A percentile compares a stretch with the other conserved stretches of the same genome.
phyloP scores from a whole-genome alignment of 805 yeast genomes.

The Lipomyces kockii region DNA sequence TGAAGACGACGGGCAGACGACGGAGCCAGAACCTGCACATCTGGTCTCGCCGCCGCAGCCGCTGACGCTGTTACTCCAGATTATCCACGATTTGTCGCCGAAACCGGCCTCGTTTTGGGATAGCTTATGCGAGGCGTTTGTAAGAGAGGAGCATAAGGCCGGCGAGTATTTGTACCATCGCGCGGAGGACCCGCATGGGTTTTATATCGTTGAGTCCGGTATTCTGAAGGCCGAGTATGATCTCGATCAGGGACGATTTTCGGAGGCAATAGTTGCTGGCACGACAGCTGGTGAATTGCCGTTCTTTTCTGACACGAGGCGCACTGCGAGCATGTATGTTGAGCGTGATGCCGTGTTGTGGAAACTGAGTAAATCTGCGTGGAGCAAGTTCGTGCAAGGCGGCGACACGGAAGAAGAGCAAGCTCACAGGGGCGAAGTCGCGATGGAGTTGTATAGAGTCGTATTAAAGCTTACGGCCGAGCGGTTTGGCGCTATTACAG shows the following conservation, averaged over 20 bases:
- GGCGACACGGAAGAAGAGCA: constrained; percentile 18
- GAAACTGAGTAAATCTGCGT: constrained; percentile 58
- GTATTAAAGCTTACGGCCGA: constrained; percentile 67
- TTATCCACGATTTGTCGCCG: constrained; percentile 63
- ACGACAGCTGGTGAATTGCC: constrained; percentile 74
- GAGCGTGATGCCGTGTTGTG: constrained; percentile 71
- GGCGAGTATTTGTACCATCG: constrained; percentile 54
- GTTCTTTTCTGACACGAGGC: constrained; percentile 46
- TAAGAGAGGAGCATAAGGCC: constrained; percentile 53
- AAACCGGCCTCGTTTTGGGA: constrained; percentile 65
- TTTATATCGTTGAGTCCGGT: constrained; percentile 65
- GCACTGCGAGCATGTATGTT: constrained; percentile 54
- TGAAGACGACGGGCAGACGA: constrained; percentile 1
- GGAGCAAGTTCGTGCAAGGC: constrained; percentile 41
- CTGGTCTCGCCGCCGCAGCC: constrained; percentile 51
- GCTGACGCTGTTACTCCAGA: constrained; percentile 64
- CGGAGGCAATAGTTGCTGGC: constrained; percentile 63
- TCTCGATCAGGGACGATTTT: constrained; percentile 51
- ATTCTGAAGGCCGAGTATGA: constrained; percentile 57
- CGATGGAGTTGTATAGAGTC: constrained; percentile 66
- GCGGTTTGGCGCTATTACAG: constrained; percentile 74
- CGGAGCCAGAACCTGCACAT: constrained; percentile 7
- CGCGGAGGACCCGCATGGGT: constrained; percentile 56
- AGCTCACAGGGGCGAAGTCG: constrained; percentile 57
- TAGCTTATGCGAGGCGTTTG: constrained; percentile 60